Evolutionary conservation across 2,329 filamentous ascomycete species (phyloP).

Genomic region (Ceratocystis destructans): DNA sequence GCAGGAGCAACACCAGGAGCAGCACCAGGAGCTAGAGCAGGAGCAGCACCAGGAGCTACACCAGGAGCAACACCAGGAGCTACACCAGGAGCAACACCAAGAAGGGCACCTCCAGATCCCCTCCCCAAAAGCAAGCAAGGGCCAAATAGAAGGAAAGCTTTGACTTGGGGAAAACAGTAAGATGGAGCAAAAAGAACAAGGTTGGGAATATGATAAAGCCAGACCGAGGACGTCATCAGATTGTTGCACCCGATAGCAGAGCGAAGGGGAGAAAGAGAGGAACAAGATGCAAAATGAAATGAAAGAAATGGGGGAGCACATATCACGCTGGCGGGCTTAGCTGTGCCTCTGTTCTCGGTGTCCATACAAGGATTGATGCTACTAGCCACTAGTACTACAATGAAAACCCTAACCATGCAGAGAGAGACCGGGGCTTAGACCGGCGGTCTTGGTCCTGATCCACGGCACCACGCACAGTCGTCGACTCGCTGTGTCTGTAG

Average conservation of each 20-base stretch:
- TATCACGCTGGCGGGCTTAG: neutral
- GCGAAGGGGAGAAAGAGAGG: neutral
- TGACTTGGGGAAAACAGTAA: neutral
- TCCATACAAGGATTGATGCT: neutral
- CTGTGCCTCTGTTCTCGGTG: neutral
- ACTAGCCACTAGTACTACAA: neutral
- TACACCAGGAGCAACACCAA: too few relatives aligned
- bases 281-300: neutral
- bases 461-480: neutral
- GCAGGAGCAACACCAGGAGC: neutral
- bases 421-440: neutral
- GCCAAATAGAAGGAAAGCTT: neutral
- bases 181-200: neutral
- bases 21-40: neutral
- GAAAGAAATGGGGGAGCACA: neutral
- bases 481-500: neutral
- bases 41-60: too few relatives aligned
- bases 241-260: neutral
- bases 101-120: neutral
- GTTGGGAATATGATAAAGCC: neutral
- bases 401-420: neutral
- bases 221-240: neutral
- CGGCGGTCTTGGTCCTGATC: neutral
- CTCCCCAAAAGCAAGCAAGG: neutral
- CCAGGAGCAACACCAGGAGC: too few relatives aligned